Conservation (phyloP, 2,329 filamentous ascomycete genomes). For the Trichoderma sp. region DNA sequence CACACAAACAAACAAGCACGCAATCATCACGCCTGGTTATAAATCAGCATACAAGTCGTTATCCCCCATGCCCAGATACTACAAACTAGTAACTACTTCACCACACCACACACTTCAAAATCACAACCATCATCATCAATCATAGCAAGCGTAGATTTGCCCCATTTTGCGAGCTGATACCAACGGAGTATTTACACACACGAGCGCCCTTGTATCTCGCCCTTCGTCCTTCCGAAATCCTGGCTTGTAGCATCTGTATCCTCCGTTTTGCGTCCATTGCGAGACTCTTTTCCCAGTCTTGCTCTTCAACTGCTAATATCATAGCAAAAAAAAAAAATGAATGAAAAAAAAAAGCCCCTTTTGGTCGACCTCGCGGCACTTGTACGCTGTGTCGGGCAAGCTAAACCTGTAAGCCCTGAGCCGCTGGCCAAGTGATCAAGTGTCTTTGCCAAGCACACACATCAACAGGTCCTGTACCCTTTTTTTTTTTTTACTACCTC, state of each 20-base stretch:
- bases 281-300: not conserved
- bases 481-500: not conserved
- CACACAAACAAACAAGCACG: not conserved
- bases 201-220: not conserved
- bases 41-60: not conserved
- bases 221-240: not conserved
- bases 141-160: conserved; percentile 4
- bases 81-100: not conserved
- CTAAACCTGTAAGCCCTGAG: not conserved
- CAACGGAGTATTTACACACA: conserved; percentile 13
- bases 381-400: not conserved
- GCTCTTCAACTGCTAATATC: not conserved
- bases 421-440: not conserved
- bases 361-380: not conserved
- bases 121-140: not conserved
- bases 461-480: not conserved
- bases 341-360: not conserved
- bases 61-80: not conserved
- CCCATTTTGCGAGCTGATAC: conserved; percentile 6
- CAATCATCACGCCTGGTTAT: not conserved
- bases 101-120: not conserved
- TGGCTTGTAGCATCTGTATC: not conserved
- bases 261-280: not conserved
- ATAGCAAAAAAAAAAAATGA: not conserved
- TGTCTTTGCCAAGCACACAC: conserved; percentile 1